Conservation (phyloP, 306 rosid species). For the Vigna reflexopilosa region DNA sequence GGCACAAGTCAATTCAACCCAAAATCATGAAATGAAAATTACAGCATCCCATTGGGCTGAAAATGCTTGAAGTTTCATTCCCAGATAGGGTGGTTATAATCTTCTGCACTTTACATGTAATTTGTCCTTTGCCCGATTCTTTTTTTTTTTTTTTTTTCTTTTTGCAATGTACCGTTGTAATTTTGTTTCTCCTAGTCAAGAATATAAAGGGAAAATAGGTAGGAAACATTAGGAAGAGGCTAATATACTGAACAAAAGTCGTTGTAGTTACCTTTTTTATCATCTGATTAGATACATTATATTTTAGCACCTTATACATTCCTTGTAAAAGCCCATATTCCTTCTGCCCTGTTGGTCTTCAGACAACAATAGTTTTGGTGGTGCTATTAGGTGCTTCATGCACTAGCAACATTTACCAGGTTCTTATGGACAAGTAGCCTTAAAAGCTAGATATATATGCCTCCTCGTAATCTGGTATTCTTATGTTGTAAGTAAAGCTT, state of each 20-base stretch:
- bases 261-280: not conserved
- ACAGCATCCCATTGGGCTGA: not conserved
- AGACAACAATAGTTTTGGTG: slow-evolving; percentile 17
- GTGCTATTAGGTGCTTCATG: slow-evolving; percentile 16
- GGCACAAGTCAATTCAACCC: slow-evolving; percentile 21
- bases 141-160: not conserved
- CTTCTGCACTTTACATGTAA: not conserved
- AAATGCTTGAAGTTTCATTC: slow-evolving; percentile 10
- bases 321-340: slow-evolving; percentile 34
- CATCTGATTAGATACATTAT: slow-evolving; percentile 17
- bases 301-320: not conserved
- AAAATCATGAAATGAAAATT: slow-evolving; percentile 19
- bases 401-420: not conserved
- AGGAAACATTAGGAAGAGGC: not conserved
- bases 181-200: slow-evolving; percentile 20
- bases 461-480: not conserved
- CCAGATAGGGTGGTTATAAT: not conserved
- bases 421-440: slow-evolving; percentile 3
- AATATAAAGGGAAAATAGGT: slow-evolving; percentile 3
- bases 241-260: not conserved
- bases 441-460: slow-evolving; percentile 4
- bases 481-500: not conserved
- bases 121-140: not conserved
- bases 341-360: slow-evolving; percentile 13
- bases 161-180: slow-evolving; percentile 1